Evolutionary conservation across 2,329 filamentous ascomycete species (phyloP).

Genomic region (Hymenoscyphus linearis): DNA sequence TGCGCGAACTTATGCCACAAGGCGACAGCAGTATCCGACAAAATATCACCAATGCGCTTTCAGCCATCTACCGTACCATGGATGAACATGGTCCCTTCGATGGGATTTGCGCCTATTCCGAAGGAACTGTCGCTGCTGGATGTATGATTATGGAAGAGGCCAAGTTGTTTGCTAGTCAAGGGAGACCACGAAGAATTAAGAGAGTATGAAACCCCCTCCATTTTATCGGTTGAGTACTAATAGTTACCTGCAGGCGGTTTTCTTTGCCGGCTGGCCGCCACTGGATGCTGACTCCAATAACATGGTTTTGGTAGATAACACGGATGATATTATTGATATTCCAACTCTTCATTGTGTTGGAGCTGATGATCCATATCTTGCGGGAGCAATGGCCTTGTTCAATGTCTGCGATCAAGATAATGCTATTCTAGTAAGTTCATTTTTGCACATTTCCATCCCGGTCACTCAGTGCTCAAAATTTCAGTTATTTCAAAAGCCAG

Average conservation of each 20-base stretch:
- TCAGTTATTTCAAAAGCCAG: background rate
- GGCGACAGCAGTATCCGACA: slow-evolving; percentile 12
- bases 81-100: slow-evolving; percentile 42
- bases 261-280: slow-evolving; percentile 49
- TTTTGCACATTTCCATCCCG: background rate
- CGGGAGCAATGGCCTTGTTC: slow-evolving; percentile 56
- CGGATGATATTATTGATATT: slow-evolving; percentile 44
- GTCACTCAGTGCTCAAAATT: background rate
- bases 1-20: slow-evolving; percentile 20
- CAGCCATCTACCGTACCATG: slow-evolving; percentile 38
- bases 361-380: slow-evolving; percentile 54
- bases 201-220: slow-evolving; percentile 19
- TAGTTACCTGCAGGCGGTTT: slow-evolving; percentile 34
- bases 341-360: slow-evolving; percentile 50
- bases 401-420: slow-evolving; percentile 56
- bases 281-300: slow-evolving; percentile 39
- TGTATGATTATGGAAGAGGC: slow-evolving; percentile 48
- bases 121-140: slow-evolving; percentile 50
- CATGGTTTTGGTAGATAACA: slow-evolving; percentile 45
- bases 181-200: slow-evolving; percentile 31
- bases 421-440: slow-evolving; percentile 39
- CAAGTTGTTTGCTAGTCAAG: slow-evolving; percentile 34
- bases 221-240: background rate
- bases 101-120: slow-evolving; percentile 54
- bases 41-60: slow-evolving; percentile 26